Evolutionary conservation across 202 grass and related monocot species (phyloP).

Genomic region (Schoenoplectus tabernaemontani): DNA sequence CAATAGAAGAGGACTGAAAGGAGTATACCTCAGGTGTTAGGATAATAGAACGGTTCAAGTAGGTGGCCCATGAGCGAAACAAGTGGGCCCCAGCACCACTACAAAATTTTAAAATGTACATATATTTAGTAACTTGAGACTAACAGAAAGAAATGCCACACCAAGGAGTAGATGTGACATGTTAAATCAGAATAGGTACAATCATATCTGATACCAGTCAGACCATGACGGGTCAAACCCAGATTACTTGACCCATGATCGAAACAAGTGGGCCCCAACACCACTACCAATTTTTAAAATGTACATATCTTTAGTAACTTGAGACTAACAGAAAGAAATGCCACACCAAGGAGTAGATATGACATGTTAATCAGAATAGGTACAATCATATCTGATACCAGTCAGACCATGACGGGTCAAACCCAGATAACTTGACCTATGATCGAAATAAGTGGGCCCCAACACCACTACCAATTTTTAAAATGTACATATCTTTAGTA

Average conservation of each 20-base stretch:
- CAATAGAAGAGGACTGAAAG: not conserved
- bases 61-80: slow-evolving; percentile 73
- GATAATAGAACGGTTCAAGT: slow-evolving; percentile 87
- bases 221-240: not conserved
- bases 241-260: slow-evolving; percentile 59
- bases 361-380: not conserved
- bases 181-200: not conserved
- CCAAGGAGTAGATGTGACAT: not conserved
- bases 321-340: not conserved
- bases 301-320: slow-evolving; percentile 16
- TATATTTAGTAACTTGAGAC: slow-evolving; percentile 15
- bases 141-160: not conserved
- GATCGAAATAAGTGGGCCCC: slow-evolving; percentile 84
- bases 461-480: slow-evolving; percentile 57
- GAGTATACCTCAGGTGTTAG: slow-evolving; percentile 86
- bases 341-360: not conserved
- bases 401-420: not conserved
- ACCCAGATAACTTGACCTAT: slow-evolving; percentile 39
- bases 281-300: slow-evolving; percentile 46
- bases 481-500: slow-evolving; percentile 17
- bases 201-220: not conserved
- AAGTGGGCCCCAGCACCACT: slow-evolving; percentile 92
- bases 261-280: slow-evolving; percentile 85
- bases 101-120: slow-evolving; percentile 23
- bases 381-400: not conserved